phyloP scores from a whole-genome alignment of 2,329 filamentous ascomycete species.

The Fusarium protoensiforme region DNA sequence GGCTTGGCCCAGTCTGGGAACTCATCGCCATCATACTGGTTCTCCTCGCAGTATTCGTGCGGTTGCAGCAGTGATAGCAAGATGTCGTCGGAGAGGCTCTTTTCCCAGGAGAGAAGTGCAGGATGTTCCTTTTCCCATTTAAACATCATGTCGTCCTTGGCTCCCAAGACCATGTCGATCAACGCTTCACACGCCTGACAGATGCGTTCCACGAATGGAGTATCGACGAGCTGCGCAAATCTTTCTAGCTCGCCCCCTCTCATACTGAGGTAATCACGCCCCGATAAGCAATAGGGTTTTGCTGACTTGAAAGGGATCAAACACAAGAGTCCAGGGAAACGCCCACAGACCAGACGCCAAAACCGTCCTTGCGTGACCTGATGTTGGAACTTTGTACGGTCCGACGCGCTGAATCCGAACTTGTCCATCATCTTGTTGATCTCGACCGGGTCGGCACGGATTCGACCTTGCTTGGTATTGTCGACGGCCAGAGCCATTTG shows the following conservation, averaged over 20 bases:
- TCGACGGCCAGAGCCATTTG: neutral
- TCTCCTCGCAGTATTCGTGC: neutral
- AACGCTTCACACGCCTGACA: neutral
- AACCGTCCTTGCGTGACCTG: neutral
- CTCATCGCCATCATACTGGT: neutral
- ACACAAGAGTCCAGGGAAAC: neutral
- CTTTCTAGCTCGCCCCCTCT: neutral
- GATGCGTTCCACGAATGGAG: neutral
- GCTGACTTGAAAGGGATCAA: neutral
- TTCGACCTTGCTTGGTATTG: neutral
- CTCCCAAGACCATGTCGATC: neutral
- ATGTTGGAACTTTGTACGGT: neutral
- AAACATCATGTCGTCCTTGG: neutral
- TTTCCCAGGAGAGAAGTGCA: neutral
- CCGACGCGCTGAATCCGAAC: neutral
- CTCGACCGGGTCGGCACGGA: neutral
- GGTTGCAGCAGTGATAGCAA: neutral
- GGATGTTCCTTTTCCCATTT: conserved; percentile 3
- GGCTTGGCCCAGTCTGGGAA: neutral
- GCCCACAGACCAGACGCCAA: neutral
- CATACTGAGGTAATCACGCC: neutral
- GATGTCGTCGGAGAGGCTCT: neutral
- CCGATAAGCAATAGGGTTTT: neutral
- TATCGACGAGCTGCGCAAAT: neutral
- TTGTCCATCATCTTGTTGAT: neutral